These are phyloP conservation scores for Pseudovirgaria hyperparasitica DNA, from an alignment of 2,329 filamentous ascomycete species.

Conservation along the genomic window DNA sequence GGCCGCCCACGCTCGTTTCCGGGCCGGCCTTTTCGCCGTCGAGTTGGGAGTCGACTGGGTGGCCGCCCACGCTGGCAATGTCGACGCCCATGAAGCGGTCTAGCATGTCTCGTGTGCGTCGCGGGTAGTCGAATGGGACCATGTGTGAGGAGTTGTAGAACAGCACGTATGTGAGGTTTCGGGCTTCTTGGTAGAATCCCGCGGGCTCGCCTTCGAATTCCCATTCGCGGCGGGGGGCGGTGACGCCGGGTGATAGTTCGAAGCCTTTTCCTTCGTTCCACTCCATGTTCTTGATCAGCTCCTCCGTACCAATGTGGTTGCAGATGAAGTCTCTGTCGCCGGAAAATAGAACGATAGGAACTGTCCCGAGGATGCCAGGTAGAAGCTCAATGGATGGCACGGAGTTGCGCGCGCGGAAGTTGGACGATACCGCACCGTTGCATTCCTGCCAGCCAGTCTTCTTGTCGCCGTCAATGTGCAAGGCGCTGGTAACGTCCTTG, in stretches of 20 bases:
- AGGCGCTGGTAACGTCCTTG: slow-evolving; percentile 61
- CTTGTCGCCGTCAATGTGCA: slow-evolving; percentile 74
- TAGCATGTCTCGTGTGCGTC: slow-evolving; percentile 85
- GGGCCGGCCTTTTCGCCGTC: slow-evolving; percentile 77
- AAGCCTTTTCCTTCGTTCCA: slow-evolving; percentile 93
- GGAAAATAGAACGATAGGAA: slow-evolving; percentile 79
- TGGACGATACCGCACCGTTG: slow-evolving; percentile 59
- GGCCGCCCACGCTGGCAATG: slow-evolving; percentile 74
- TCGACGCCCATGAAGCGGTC: slow-evolving; percentile 93
- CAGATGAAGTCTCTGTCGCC: slow-evolving; percentile 92
- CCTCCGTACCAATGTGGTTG: slow-evolving; percentile 90
- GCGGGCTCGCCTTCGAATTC: slow-evolving; percentile 79
- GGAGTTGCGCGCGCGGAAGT: slow-evolving; percentile 60
- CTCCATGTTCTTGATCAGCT: slow-evolving; percentile 75
- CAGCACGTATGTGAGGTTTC: slow-evolving; percentile 89
- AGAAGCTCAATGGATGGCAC: slow-evolving; percentile 61
- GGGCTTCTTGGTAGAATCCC: slow-evolving; percentile 86
- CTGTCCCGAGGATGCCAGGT: slow-evolving; percentile 61
- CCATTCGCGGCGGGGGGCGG: slow-evolving; percentile 89
- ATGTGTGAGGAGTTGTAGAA: slow-evolving; percentile 97
- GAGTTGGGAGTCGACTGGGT: slow-evolving; percentile 64
- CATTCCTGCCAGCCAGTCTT: slow-evolving; percentile 87
- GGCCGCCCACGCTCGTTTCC: slow-evolving; percentile 63
- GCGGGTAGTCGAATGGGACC: slow-evolving; percentile 89
- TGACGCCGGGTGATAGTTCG: slow-evolving; percentile 72